Evolutionary conservation across 2,329 filamentous ascomycete genomes (phyloP), one percentile per base, ranked within the genome.

Genomic region (Onygenales sp.): DNA sequence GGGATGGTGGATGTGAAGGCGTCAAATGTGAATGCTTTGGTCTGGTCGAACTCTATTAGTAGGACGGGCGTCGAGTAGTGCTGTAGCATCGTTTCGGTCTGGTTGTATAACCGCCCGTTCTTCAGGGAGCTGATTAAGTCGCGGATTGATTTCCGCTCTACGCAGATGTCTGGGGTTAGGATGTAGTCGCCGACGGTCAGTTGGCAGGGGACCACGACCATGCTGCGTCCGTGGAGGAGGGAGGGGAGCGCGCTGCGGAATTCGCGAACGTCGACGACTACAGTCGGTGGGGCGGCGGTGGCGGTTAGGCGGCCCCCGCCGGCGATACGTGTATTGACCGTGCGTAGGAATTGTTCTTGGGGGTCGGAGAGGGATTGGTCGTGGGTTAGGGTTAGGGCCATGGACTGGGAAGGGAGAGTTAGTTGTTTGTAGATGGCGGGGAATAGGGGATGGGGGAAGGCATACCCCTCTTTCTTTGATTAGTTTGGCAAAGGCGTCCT

Each of bases 141-240:
- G 64, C 83, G 84, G 63, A 98, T 80, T 31, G 88, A 94, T 73
- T 98, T 98, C 47, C 93, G 87, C 74, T 98, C 93, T 34, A 98
- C 81, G 70, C 90, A 95, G 59, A 97, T 93, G 59, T 84, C 81
- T 1, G 92, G 92, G 1, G 88, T 93, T 42, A 98, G 78, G 56
- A 98, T 85, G 70, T 98, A 98, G 73, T 98, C 93, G 58, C 89
- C 93, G 0, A 98, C 92, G 0, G 92, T 98, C 55, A 98, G 76
- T 82, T 95, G 94, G 70, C 92, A 96, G 2, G 93, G 93, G 0
- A 97, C 85, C 43, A 97, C 84, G 36, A 90, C 77, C 75, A 96
- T 92, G 61, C 83, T 88, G 50, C 88, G 86, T 1, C 88, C 93
- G 67, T 98, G 92, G 2, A 97, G 78, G 3, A 98, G 79, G 1